Percentiles rank a stretch among this genome's conserved stretches.
These are phyloP conservation scores for Selaginella tamariscina DNA, from an alignment of 75 land plant genomes.

Conservation along the genomic window DNA sequence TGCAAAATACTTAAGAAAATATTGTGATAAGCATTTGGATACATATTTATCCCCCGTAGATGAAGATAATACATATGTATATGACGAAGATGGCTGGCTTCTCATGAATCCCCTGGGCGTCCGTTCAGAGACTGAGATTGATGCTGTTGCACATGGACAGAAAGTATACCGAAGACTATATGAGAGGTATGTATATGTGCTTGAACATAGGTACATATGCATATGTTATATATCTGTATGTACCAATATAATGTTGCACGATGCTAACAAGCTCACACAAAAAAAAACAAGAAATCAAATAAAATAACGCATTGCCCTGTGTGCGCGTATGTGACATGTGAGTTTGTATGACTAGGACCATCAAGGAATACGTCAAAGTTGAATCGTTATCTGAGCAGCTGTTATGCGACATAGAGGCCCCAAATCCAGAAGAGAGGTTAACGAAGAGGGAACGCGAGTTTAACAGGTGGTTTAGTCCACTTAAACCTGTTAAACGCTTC, in stretches of 20 bases:
- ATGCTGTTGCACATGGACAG: constrained; percentile 8
- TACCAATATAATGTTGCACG: no score
- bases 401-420: not conserved
- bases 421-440: not conserved
- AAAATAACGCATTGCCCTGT: no score
- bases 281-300: no score
- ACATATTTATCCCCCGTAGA: not conserved
- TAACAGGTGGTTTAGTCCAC: not conserved
- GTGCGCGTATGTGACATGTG: no score
- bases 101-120: constrained; percentile 2
- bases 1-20: not conserved
- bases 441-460: not conserved
- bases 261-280: no score
- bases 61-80: not conserved
- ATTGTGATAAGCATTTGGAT: not conserved
- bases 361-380: not conserved
- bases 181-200: not conserved
- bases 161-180: not conserved
- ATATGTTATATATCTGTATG: no score
- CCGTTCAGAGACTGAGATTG: not conserved
- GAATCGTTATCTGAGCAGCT: not conserved
- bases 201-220: no score
- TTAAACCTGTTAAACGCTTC: not conserved
- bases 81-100: constrained; percentile 12
- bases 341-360: no score